These are phyloP conservation scores for Ceraceosorus guamensis DNA, from an alignment of 1,284 basidiomycete species.

Conservation along the genomic window DNA sequence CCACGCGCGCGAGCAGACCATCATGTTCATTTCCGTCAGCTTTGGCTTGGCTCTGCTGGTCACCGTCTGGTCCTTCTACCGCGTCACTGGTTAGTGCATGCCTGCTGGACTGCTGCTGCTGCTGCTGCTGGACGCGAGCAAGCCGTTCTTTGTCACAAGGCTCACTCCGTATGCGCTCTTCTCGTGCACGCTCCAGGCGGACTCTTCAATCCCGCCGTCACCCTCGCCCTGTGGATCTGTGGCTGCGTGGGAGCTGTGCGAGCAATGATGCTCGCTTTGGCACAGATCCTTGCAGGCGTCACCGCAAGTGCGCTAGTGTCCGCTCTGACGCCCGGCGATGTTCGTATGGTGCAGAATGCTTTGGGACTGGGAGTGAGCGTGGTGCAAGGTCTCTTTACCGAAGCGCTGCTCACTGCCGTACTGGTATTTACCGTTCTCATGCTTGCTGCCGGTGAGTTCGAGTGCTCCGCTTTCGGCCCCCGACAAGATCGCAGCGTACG, in stretches of 20 bases:
- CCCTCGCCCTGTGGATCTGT: constrained; percentile 51
- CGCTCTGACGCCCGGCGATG: constrained; percentile 46
- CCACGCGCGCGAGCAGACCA: constrained; percentile 14
- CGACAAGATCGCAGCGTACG: too few relatives aligned
- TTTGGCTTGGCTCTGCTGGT: constrained; percentile 27
- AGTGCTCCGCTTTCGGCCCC: too few relatives aligned
- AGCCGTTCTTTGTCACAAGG: too few relatives aligned
- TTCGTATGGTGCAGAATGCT: constrained; percentile 48
- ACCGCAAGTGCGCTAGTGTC: constrained; percentile 50
- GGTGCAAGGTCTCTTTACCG: constrained; percentile 44
- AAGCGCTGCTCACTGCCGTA: constrained; percentile 52
- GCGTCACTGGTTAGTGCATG: constrained; percentile 60
- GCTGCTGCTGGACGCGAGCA: too few relatives aligned
- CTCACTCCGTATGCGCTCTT: constrained; percentile 6
- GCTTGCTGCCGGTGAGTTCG: constrained; percentile 44
- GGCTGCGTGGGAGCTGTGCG: constrained; percentile 50
- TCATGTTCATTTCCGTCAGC: constrained; percentile 25
- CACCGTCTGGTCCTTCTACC: constrained; percentile 61
- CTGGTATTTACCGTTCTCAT: constrained; percentile 50
- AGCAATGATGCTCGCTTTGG: constrained; percentile 48
- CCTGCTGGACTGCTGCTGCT: not conserved
- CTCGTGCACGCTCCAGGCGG: constrained; percentile 5
- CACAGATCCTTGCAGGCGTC: constrained; percentile 52
- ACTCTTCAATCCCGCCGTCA: constrained; percentile 51
- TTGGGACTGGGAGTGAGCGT: constrained; percentile 40